Evolutionary conservation across 257 asterid genomes (phyloP), one percentile per base, ranked within the genome.

Genomic region (Galeopsis tetrahit): DNA sequence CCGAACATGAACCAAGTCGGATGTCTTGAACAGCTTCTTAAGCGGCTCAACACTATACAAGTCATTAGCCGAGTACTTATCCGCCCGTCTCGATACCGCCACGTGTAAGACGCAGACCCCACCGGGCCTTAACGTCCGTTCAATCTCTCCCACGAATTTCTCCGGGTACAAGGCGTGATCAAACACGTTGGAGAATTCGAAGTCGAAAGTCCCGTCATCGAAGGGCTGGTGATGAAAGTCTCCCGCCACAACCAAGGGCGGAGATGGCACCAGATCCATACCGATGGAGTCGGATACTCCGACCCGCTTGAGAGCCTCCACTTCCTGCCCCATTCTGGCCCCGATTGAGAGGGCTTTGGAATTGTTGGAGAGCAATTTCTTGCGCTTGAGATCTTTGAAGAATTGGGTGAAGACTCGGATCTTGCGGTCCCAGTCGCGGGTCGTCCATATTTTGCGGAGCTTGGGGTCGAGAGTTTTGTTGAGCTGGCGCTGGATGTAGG

Each of bases 81-180:
- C 97, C 15, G 96, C 77, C 60, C 89, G 83, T 36, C 72, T 70
- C 2, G 85, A 69, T 2, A 91, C 9, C 75, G 85, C 49, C 82
- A 91, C 91, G 85, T 91, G 97, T 28, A 91, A 7, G 2, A 89
- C 97, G 46, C 96, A 87, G 5, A 87, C 48, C 39, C 96, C 97
- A 1, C 90, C 91, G 44, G 61, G 78, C 81, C 74, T 83, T 63
- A 87, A 6, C 56, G 93, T 91, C 88, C 97, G 87, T 67, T 89
- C 88, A 73, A 91, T 85, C 90, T 91, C 96, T 14, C 83, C 86
- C 2, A 84, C 87, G 21, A 87, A 91, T 21, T 82, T 85, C 63
- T 84, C 63, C 36, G 97, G 97, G 14, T 81, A 91, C 2, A 91
- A 86, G 44, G 97, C 96, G 79, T 91, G 97, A 53, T 91, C 97